Percentiles rank a stretch among this genome's conserved stretches.
These are phyloP conservation scores for Coprinellus micaceus DNA, from an alignment of 768 basidiomycete genomes.

Conservation along the genomic window DNA sequence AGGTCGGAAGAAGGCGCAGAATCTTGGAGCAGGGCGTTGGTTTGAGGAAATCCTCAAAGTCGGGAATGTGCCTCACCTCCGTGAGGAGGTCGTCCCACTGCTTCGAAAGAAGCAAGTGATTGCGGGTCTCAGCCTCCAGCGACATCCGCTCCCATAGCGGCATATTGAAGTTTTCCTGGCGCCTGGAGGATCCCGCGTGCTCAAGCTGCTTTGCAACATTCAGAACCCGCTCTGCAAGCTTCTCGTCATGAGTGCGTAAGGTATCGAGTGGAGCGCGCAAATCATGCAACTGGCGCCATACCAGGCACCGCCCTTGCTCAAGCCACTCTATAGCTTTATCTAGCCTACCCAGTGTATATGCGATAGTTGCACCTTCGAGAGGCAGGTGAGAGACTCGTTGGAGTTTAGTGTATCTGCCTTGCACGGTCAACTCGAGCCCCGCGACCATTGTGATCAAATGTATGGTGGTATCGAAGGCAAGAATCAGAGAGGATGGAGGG, in stretches of 20 bases:
- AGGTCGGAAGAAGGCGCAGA: conserved; percentile 7
- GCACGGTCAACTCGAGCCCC: conserved; percentile 4
- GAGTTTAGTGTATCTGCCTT: not conserved
- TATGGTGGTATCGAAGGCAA: not conserved
- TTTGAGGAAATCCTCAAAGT: conserved; percentile 20
- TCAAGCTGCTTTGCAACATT: conserved; percentile 15
- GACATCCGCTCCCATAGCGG: conserved; percentile 6
- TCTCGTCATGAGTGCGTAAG: conserved; percentile 10
- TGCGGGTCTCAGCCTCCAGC: conserved; percentile 14
- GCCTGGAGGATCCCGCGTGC: conserved; percentile 6
- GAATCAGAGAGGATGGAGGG: not conserved
- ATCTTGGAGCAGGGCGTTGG: conserved; percentile 9
- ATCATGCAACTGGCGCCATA: conserved; percentile 26
- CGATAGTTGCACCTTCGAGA: conserved; percentile 21
- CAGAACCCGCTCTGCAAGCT: conserved; percentile 12
- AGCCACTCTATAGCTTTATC: conserved; percentile 32
- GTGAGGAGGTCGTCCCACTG: conserved; percentile 16
- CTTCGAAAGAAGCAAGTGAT: conserved; percentile 15
- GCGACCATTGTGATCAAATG: not conserved
- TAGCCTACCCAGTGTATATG: conserved; percentile 17
- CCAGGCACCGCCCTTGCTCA: conserved; percentile 25
- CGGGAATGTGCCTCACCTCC: conserved; percentile 11
- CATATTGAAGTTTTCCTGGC: not conserved
- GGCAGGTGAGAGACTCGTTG: not conserved
- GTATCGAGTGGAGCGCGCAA: conserved; percentile 22